Evolutionary conservation across 2,329 filamentous ascomycete genomes (phyloP).

Genomic region (Daldinia sp.): DNA sequence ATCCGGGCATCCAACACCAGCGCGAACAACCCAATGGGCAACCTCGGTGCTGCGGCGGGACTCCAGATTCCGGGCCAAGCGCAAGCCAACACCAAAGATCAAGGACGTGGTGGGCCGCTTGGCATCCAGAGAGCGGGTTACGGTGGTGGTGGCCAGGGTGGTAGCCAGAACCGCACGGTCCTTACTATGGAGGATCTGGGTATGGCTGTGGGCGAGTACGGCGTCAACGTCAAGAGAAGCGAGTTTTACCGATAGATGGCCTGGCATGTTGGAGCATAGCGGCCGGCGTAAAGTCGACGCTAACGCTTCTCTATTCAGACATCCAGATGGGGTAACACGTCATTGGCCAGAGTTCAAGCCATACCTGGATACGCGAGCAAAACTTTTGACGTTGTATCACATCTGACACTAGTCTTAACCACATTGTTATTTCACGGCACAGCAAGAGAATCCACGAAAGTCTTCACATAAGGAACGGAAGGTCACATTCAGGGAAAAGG

Average conservation of each 20-base stretch:
- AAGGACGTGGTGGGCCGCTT: constrained; percentile 66
- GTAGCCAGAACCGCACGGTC: constrained; percentile 89
- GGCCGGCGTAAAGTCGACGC: not conserved
- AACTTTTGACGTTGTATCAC: constrained; percentile 1
- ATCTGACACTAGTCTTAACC: not conserved
- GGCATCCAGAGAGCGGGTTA: constrained; percentile 81
- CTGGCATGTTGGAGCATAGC: not conserved
- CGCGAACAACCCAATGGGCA: constrained; percentile 90
- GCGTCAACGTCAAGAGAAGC: constrained; percentile 95
- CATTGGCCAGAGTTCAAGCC: not conserved
- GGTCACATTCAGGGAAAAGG: constrained; percentile 13
- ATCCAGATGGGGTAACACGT: not conserved
- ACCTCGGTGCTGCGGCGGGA: constrained; percentile 77
- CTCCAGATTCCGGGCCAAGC: constrained; percentile 71
- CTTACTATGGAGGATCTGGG: constrained; percentile 98
- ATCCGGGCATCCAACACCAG: constrained; percentile 91
- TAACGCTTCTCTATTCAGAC: not conserved
- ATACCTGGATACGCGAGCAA: constrained; percentile 1
- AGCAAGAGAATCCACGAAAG: not conserved
- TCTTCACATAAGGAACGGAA: not conserved
- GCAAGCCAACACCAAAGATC: constrained; percentile 64
- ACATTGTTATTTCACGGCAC: not conserved
- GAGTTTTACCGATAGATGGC: constrained; percentile 76
- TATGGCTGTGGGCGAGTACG: constrained; percentile 98
- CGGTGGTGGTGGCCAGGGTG: constrained; percentile 88